These are phyloP conservation scores for Aurantiochytrium sp. DNA, from an alignment of 108 stramenopile species.

Conservation along the genomic window DNA sequence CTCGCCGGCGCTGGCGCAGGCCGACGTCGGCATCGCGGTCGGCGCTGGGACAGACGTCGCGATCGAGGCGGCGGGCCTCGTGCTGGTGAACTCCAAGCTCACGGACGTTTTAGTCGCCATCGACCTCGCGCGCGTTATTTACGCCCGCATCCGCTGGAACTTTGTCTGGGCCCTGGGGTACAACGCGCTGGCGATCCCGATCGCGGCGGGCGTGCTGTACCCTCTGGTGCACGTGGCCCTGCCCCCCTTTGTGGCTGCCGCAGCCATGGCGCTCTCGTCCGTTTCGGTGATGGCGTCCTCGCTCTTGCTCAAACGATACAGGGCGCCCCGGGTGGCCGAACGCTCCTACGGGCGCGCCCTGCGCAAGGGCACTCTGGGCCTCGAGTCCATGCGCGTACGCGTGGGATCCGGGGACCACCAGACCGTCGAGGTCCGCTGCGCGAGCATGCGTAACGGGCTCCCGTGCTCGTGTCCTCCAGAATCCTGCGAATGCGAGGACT, in stretches of 20 bases:
- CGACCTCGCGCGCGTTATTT: slow-evolving; percentile 78
- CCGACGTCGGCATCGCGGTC: slow-evolving; percentile 92
- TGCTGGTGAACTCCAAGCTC: slow-evolving; percentile 79
- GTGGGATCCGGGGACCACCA: background rate
- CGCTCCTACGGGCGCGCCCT: background rate
- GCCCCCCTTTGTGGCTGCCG: slow-evolving; percentile 83
- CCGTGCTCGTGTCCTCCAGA: background rate
- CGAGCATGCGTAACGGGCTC: background rate
- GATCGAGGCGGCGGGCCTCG: slow-evolving; percentile 87
- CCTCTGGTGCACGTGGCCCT: slow-evolving; percentile 71
- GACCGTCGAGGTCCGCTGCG: background rate
- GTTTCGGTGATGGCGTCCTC: slow-evolving; percentile 54
- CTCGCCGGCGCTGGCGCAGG: slow-evolving; percentile 81
- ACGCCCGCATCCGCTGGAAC: slow-evolving; percentile 78
- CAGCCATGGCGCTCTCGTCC: slow-evolving; percentile 84
- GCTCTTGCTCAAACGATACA: slow-evolving; percentile 45
- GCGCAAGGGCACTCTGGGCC: background rate
- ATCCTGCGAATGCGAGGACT: background rate
- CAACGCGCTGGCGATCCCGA: slow-evolving; percentile 86
- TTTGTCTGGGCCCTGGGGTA: slow-evolving; percentile 89
- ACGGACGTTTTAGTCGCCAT: slow-evolving; percentile 80
- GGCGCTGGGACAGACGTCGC: slow-evolving; percentile 94
- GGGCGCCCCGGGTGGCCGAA: background rate
- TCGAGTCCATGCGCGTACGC: background rate
- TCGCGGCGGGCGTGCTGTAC: slow-evolving; percentile 89